These are phyloP conservation scores for Metschnikowia peoriensis DNA, from an alignment of 805 yeast genomes.

Conservation along the genomic window DNA sequence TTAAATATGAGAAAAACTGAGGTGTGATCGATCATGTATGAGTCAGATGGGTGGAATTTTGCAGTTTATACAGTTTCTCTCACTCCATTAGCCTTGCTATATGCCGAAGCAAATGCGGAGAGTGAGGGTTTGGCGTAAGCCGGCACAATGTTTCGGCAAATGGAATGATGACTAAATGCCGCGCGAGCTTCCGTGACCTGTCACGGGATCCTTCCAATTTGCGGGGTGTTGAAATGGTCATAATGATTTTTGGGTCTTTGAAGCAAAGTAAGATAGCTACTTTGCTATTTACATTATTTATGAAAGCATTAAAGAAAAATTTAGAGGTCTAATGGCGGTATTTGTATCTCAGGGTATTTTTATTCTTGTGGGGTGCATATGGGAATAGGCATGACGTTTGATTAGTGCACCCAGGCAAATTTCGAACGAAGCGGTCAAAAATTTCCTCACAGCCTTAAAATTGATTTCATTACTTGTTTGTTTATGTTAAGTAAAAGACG, in stretches of 20 bases:
- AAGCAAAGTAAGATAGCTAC: background rate
- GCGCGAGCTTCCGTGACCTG: background rate
- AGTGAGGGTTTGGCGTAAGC: constrained; percentile 4
- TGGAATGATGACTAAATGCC: background rate
- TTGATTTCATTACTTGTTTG: too few relatives aligned
- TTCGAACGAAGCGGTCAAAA: too few relatives aligned
- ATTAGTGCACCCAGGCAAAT: too few relatives aligned
- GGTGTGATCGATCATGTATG: constrained; percentile 1
- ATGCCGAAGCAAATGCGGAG: constrained; percentile 5
- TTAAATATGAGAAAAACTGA: background rate
- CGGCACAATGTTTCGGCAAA: constrained; percentile 3
- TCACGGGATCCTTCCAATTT: background rate
- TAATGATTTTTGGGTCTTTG: background rate
- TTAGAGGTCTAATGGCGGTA: too few relatives aligned
- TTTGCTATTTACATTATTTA: too few relatives aligned
- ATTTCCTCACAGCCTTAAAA: too few relatives aligned
- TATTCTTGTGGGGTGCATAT: too few relatives aligned
- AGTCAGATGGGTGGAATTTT: constrained; percentile 1
- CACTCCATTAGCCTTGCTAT: background rate
- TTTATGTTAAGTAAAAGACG: too few relatives aligned
- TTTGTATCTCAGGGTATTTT: too few relatives aligned
- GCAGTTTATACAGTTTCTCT: constrained; percentile 5
- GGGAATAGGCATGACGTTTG: too few relatives aligned
- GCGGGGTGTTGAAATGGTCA: background rate
- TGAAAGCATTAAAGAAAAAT: too few relatives aligned